Evolutionary conservation across 108 stramenopile genomes (phyloP), one percentile per base, ranked within the genome.

Genomic region (Cylindrotheca fusiformis): DNA sequence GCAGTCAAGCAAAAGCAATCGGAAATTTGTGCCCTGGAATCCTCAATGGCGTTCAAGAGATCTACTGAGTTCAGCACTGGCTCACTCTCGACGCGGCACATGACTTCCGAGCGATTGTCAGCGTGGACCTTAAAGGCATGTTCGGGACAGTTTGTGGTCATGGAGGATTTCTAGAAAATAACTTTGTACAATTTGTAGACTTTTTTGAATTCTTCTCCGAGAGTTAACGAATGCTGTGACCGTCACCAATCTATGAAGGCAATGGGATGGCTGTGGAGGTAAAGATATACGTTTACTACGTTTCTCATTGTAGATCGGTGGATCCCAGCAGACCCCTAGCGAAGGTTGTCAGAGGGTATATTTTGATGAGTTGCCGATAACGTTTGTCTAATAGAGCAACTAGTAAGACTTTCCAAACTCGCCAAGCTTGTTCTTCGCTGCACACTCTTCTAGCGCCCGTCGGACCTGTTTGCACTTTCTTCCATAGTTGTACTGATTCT

Each of bases 371-470:
- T 56, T 14, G 19, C 18, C 52, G 1, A 25, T 14, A 22, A 14
- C 52, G 26, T 52, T 1, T 21, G 52, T 22, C 44, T 31, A 12
- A 45, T 59, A 20, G 17, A n/a, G 3, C 22, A 23, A 17, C 52
- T 53, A 63, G 63, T 63, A 67, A 12, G 28, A 56, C 65, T 74
- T 67, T 33, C 72, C 57, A 49, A 74, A 46, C 27, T 74, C 72
- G 31, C 72, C 72, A 46, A 67, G 32, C 54, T 74, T 74, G 58
- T 66, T 63, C 65, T 74, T 66, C 24, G 60, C 65, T n/a, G 65
- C 72, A 50, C 72, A 74, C 31, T 55, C 53, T 28, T 52, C 32
- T 45, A 74, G 56, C 12, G 58, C 45, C 3, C 55, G 55, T 55
- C 72, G 72, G 27, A 74, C 47, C 18, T 31, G 46, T 29, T 67